Evolutionary conservation across 352 stramenopile genomes (phyloP).

Genomic region (Phytophthora crassamura): DNA sequence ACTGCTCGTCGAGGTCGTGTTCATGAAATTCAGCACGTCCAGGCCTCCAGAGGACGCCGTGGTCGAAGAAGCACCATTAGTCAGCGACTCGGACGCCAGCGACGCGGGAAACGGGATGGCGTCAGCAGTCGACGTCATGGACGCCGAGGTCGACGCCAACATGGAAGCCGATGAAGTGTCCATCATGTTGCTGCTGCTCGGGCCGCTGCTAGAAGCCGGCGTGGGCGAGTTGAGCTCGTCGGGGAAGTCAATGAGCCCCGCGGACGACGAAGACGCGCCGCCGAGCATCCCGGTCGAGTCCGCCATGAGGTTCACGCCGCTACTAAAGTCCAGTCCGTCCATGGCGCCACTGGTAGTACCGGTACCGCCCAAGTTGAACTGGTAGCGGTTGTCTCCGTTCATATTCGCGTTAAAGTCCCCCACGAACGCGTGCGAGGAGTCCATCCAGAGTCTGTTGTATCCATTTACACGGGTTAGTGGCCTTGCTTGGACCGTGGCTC

Average conservation of each 20-base stretch:
- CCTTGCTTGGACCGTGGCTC: no score
- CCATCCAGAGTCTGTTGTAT: conserved; percentile 41
- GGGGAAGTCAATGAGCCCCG: conserved; percentile 85
- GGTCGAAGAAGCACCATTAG: conserved; percentile 33
- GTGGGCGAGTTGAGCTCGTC: conserved; percentile 87
- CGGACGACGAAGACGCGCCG: conserved; percentile 28
- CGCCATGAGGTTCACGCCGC: conserved; percentile 73
- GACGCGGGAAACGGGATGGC: conserved; percentile 83
- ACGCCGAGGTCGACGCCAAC: conserved; percentile 36
- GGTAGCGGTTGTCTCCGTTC: conserved; percentile 72
- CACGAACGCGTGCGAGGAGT: conserved; percentile 77
- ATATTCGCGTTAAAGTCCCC: conserved; percentile 78
- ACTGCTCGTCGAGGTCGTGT: conserved; percentile 38
- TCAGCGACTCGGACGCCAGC: conserved; percentile 66
- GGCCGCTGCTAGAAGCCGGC: conserved; percentile 11
- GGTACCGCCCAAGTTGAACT: conserved; percentile 61
- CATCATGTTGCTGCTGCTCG: conserved; percentile 28
- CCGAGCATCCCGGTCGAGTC: conserved; percentile 53
- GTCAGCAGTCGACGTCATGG: conserved; percentile 44
- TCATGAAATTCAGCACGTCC: conserved; percentile 46
- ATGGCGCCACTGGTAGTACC: conserved; percentile 36
- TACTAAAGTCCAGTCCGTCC: conserved; percentile 76
- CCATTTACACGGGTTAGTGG: no score
- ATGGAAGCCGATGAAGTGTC: conserved; percentile 37
- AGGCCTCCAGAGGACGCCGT: conserved; percentile 53